Evolutionary conservation across 768 basidiomycete species (phyloP).

Genomic region (Lactarius vividus): DNA sequence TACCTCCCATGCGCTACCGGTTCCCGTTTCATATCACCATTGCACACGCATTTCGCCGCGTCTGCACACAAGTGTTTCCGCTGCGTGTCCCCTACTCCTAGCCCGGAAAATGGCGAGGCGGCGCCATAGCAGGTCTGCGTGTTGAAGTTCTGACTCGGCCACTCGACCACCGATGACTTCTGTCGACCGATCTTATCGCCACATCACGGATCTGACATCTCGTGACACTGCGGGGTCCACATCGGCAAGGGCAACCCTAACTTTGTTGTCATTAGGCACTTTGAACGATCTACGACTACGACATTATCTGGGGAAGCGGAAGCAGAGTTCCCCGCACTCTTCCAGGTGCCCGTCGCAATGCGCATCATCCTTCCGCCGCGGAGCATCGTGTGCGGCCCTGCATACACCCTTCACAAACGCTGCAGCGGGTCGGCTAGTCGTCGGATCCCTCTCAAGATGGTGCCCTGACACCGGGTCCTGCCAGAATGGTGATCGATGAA

Average conservation of each 20-base stretch:
- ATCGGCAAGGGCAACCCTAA: background rate
- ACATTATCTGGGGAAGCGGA: constrained; percentile 19
- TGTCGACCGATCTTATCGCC: constrained; percentile 25
- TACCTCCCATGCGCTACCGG: background rate
- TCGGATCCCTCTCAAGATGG: constrained; percentile 11
- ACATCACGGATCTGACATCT: constrained; percentile 24
- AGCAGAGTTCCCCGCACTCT: constrained; percentile 15
- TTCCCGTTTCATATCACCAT: constrained; percentile 14
- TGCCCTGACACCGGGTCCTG: constrained; percentile 16
- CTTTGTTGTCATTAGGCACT: constrained; percentile 2
- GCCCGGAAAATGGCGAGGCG: background rate
- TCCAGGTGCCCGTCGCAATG: constrained; percentile 10
- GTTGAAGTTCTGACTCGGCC: background rate
- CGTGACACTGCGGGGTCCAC: constrained; percentile 10
- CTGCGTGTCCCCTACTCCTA: constrained; percentile 1
- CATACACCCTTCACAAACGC: constrained; percentile 25
- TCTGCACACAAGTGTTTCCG: constrained; percentile 1
- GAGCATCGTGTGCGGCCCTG: constrained; percentile 18
- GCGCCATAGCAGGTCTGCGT: constrained; percentile 4
- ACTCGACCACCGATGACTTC: background rate
- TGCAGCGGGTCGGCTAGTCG: constrained; percentile 16
- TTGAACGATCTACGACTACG: background rate
- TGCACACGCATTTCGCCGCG: background rate
- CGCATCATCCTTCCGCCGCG: constrained; percentile 12
- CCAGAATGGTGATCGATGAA: constrained; percentile 24